phyloP scores from a whole-genome alignment of 2,329 filamentous ascomycete species.

The Hypoxylon sp. region DNA sequence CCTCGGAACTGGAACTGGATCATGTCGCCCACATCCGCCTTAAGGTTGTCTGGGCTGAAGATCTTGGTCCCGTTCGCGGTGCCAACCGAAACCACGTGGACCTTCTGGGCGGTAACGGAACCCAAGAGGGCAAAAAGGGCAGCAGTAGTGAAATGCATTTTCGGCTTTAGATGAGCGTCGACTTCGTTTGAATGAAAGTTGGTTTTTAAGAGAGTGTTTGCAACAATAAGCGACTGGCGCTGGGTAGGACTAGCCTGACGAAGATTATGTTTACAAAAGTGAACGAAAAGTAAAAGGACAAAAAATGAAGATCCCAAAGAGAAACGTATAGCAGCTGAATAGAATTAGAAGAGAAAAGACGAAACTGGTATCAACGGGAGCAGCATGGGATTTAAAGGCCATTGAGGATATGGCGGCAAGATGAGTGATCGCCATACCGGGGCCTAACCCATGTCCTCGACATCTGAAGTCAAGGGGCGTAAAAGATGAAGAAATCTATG shows the following conservation, averaged over 20 bases:
- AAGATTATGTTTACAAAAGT: conserved; percentile 46
- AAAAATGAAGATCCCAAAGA: conserved; percentile 51
- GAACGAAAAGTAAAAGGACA: conserved; percentile 36
- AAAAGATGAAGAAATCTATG: conserved; percentile 48
- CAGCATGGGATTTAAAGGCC: conserved; percentile 62
- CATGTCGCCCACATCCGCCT: conserved; percentile 73
- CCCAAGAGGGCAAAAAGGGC: conserved; percentile 64
- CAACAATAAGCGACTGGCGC: conserved; percentile 63
- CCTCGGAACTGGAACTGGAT: conserved; percentile 77
- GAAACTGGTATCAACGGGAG: conserved; percentile 51
- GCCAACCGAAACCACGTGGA: conserved; percentile 77
- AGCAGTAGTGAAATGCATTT: conserved; percentile 68
- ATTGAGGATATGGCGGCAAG: conserved; percentile 49
- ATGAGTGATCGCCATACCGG: conserved; percentile 58
- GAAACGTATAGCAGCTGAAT: conserved; percentile 47
- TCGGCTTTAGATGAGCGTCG: conserved; percentile 52
- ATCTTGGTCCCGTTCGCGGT: conserved; percentile 67
- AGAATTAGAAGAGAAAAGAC: conserved; percentile 50
- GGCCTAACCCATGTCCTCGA: conserved; percentile 50
- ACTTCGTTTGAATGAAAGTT: conserved; percentile 48
- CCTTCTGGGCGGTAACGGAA: conserved; percentile 58
- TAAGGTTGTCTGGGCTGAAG: conserved; percentile 77
- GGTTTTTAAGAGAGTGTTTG: conserved; percentile 51
- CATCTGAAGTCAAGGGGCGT: conserved; percentile 48
- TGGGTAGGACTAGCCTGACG: conserved; percentile 66